Conservation (phyloP, 768 basidiomycete genomes). For the Mycena venus region DNA sequence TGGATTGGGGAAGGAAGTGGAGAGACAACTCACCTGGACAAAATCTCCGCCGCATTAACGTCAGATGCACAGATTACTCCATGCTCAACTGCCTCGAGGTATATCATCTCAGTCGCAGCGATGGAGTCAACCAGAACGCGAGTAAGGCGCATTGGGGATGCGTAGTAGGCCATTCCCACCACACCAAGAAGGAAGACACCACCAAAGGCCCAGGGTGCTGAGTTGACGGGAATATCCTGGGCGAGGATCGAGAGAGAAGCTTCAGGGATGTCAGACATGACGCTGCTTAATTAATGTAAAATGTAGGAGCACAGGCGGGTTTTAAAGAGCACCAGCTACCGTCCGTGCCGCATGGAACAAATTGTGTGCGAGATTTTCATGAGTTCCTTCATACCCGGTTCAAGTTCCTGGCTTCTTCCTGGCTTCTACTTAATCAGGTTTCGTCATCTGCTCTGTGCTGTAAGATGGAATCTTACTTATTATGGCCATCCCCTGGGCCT, state of each 20-base stretch:
- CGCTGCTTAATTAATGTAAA: no score
- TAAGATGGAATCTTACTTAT: no score
- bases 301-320: no score
- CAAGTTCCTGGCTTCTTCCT: no score
- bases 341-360: no score
- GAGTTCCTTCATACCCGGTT: no score
- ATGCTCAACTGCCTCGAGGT: neutral
- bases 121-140: neutral
- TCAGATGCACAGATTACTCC: neutral
- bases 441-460: no score
- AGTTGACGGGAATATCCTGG: neutral
- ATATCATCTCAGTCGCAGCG: neutral
- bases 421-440: no score
- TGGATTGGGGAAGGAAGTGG: no score
- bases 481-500: no score
- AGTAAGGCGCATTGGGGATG: neutral
- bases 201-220: neutral
- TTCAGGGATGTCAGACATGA: neutral
- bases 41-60: neutral
- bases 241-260: neutral
- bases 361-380: no score
- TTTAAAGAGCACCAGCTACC: no score
- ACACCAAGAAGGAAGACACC: neutral
- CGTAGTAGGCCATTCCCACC: neutral
- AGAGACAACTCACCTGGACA: neutral